A percentile compares a stretch with the other conserved stretches of the same genome.
These are phyloP conservation scores for Pugionium dolabratum DNA, from an alignment of 345 rosid species.

Conservation along the genomic window DNA sequence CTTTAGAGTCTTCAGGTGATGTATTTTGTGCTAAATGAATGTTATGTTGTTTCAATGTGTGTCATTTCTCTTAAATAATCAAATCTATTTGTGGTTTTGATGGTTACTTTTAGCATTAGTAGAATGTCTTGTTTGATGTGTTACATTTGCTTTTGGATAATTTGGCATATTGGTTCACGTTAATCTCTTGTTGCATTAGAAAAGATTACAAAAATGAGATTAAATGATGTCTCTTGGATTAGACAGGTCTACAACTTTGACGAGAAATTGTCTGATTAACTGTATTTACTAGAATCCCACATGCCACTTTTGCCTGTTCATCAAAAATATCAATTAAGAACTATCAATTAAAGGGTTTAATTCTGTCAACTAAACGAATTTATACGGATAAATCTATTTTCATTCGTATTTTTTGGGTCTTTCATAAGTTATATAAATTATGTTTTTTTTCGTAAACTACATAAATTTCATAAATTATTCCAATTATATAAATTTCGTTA, in stretches of 20 bases:
- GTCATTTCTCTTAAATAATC: neutral
- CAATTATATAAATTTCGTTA: no score
- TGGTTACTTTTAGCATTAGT: conserved; percentile 12
- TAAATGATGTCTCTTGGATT: conserved; percentile 10
- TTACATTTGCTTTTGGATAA: neutral
- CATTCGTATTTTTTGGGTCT: no score
- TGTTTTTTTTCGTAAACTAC: no score
- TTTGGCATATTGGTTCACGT: neutral
- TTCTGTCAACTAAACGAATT: no score
- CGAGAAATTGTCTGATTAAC: conserved; percentile 44
- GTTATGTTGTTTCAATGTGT: conserved; percentile 3
- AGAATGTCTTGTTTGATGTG: neutral
- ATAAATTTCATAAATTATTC: no score
- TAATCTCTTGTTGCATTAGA: neutral
- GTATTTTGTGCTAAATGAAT: neutral
- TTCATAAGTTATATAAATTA: no score
- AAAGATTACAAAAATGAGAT: neutral
- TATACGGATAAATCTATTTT: no score
- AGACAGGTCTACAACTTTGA: conserved; percentile 41
- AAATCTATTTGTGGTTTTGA: conserved; percentile 16
- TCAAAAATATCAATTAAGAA: neutral
- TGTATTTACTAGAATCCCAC: conserved; percentile 35
- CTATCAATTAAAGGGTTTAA: neutral
- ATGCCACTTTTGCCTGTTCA: conserved; percentile 43
- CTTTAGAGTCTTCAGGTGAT: conserved; percentile 63